phyloP scores from a whole-genome alignment of 805 yeast genomes.

The Ogataea nonfermentans region DNA sequence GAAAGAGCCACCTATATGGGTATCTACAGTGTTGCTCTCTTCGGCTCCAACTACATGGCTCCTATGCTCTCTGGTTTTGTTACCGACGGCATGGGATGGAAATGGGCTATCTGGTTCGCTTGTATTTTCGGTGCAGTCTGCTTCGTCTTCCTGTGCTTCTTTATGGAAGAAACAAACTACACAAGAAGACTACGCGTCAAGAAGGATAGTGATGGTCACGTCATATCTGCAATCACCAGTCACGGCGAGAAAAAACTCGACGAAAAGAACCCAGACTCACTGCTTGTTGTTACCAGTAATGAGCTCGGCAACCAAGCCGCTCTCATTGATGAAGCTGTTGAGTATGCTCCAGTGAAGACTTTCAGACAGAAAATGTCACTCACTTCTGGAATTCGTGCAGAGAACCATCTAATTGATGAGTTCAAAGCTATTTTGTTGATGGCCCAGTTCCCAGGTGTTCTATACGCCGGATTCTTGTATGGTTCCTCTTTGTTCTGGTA shows the following conservation, averaged over 20 bases:
- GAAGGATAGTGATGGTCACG: conserved; percentile 1
- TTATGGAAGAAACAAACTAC: conserved; percentile 57
- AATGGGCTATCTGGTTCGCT: conserved; percentile 51
- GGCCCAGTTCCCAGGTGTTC: conserved; percentile 49
- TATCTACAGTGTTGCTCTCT: conserved; percentile 53
- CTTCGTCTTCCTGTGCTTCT: conserved; percentile 39
- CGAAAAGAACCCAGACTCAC: conserved; percentile 1
- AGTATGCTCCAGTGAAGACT: background rate
- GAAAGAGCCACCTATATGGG: conserved; percentile 47
- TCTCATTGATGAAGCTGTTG: conserved; percentile 2
- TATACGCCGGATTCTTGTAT: conserved; percentile 56
- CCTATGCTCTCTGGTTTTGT: conserved; percentile 61
- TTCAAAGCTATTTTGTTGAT: conserved; percentile 40
- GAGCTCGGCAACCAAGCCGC: conserved; percentile 6
- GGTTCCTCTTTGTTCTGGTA: conserved; percentile 51
- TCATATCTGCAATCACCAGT: conserved; percentile 6
- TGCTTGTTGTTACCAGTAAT: conserved; percentile 1
- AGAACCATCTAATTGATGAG: conserved; percentile 26
- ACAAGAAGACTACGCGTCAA: conserved; percentile 22
- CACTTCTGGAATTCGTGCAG: conserved; percentile 37
- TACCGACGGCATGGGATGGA: conserved; percentile 47
- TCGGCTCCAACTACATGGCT: conserved; percentile 54
- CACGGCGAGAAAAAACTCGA: conserved; percentile 2
- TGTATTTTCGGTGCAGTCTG: conserved; percentile 46
- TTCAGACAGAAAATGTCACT: conserved; percentile 43